phyloP scores from a whole-genome alignment of 2,329 filamentous ascomycete genomes.

The Colletotrichum sp. region DNA sequence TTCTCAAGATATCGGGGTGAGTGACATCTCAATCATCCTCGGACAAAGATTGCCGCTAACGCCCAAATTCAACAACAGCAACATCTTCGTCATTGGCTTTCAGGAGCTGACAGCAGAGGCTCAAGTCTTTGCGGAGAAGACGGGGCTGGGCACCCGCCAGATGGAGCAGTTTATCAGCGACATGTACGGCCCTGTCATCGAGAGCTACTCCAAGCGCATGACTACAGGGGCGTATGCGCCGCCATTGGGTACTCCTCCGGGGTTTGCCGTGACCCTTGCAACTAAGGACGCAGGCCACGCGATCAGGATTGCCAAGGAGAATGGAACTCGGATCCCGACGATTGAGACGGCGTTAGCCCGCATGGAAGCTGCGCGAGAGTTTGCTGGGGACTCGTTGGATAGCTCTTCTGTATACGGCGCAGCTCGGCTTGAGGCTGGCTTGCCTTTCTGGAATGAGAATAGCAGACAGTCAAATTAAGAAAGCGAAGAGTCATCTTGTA shows the following conservation, averaged over 20 bases:
- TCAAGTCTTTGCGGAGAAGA: constrained; percentile 35
- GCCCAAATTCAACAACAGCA: constrained; percentile 25
- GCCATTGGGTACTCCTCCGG: constrained; percentile 7
- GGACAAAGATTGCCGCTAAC: not conserved
- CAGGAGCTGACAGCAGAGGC: constrained; percentile 33
- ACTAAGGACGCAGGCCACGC: constrained; percentile 13
- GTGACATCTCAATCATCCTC: not conserved
- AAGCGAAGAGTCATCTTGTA: not conserved
- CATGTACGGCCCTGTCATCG: constrained; percentile 32
- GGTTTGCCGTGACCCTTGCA: constrained; percentile 11
- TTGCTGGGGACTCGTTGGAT: constrained; percentile 10
- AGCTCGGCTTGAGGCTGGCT: constrained; percentile 4
- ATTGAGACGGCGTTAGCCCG: constrained; percentile 9
- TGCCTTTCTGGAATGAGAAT: constrained; percentile 18
- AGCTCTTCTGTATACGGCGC: constrained; percentile 13
- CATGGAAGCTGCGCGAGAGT: constrained; percentile 7
- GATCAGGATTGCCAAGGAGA: constrained; percentile 6
- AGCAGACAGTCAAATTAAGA: constrained; percentile 11
- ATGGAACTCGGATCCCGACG: constrained; percentile 1
- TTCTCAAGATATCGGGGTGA: constrained; percentile 46
- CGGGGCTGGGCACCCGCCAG: constrained; percentile 25
- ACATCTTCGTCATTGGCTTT: constrained; percentile 34
- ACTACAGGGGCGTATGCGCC: constrained; percentile 32
- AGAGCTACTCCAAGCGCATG: constrained; percentile 31
- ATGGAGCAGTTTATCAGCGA: constrained; percentile 31